Conservation (phyloP, 208 protist species). For the Crithidia bombi region DNA sequence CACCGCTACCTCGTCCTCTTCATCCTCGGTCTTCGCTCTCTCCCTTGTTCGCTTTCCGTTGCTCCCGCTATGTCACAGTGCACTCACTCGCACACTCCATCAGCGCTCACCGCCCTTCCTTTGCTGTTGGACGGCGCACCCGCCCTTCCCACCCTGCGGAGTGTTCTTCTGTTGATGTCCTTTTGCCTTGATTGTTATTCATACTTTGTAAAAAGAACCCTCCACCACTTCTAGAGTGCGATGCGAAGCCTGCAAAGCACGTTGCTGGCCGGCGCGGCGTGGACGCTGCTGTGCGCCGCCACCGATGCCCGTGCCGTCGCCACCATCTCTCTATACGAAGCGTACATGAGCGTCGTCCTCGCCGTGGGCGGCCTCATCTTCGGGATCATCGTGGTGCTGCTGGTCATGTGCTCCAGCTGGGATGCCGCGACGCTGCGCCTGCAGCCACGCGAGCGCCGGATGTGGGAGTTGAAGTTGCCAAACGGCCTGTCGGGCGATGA, state of each 20-base stretch:
- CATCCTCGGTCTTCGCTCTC: background rate
- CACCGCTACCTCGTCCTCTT: no score
- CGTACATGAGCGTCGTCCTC: slow-evolving; percentile 3
- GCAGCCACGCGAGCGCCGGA: slow-evolving; percentile 24
- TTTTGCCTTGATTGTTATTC: no score
- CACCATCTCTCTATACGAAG: slow-evolving; percentile 8
- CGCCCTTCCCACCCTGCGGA: no score
- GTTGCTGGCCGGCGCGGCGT: slow-evolving; percentile 1
- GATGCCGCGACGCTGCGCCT: slow-evolving; percentile 4
- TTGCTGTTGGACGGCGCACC: no score
- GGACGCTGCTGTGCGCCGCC: slow-evolving; percentile 2
- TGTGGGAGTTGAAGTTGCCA: slow-evolving; percentile 27
- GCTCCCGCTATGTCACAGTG: background rate
- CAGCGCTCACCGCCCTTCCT: no score
- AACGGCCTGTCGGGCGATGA: background rate
- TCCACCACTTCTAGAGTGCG: background rate
- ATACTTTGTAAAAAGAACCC: no score
- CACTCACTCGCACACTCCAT: no score
- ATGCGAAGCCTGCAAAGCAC: background rate
- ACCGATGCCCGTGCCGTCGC: background rate
- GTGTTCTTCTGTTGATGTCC: no score
- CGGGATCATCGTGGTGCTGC: slow-evolving; percentile 8
- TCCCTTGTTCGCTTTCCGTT: background rate
- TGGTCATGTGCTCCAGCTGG: slow-evolving; percentile 20
- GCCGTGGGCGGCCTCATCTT: slow-evolving; percentile 18